These are phyloP conservation scores for Sporisorium sorghi DNA, from an alignment of 1,284 basidiomycete genomes.

Conservation along the genomic window DNA sequence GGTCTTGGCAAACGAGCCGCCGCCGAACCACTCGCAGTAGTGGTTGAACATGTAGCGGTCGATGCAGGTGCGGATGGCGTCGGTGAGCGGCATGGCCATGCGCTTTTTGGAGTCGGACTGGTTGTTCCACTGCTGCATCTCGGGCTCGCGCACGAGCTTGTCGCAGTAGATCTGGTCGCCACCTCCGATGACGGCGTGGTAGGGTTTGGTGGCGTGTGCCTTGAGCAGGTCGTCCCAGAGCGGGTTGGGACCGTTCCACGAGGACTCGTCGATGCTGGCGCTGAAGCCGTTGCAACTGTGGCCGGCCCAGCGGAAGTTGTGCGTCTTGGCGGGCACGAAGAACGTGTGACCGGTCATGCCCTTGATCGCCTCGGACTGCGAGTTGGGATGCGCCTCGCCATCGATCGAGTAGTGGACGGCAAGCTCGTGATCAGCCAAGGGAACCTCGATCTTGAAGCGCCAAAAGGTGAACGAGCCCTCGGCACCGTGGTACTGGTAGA, in stretches of 20 bases:
- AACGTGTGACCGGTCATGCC: constrained; percentile 78
- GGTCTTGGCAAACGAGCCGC: constrained; percentile 89
- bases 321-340: constrained; percentile 81
- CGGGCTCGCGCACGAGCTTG: constrained; percentile 65
- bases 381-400: constrained; percentile 55
- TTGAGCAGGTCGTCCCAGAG: constrained; percentile 91
- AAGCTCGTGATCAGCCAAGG: constrained; percentile 80
- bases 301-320: constrained; percentile 91
- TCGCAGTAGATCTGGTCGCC: constrained; percentile 68
- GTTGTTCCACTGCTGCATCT: constrained; percentile 82
- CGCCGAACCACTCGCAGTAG: constrained; percentile 80
- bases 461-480: constrained; percentile 87
- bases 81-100: constrained; percentile 76
- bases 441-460: constrained; percentile 89
- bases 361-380: constrained; percentile 48
- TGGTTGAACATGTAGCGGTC: constrained; percentile 83
- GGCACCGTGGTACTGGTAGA: constrained; percentile 80
- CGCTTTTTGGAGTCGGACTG: constrained; percentile 77
- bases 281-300: constrained; percentile 79
- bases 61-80: constrained; percentile 81
- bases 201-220: constrained; percentile 82
- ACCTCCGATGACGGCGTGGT: constrained; percentile 86
- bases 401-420: constrained; percentile 77
- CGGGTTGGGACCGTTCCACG: constrained; percentile 70
- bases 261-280: constrained; percentile 71